Evolutionary conservation across 495 filamentous ascomycete genomes (phyloP), one percentile per base, ranked within the genome.

Genomic region (Penicillium alfredii): DNA sequence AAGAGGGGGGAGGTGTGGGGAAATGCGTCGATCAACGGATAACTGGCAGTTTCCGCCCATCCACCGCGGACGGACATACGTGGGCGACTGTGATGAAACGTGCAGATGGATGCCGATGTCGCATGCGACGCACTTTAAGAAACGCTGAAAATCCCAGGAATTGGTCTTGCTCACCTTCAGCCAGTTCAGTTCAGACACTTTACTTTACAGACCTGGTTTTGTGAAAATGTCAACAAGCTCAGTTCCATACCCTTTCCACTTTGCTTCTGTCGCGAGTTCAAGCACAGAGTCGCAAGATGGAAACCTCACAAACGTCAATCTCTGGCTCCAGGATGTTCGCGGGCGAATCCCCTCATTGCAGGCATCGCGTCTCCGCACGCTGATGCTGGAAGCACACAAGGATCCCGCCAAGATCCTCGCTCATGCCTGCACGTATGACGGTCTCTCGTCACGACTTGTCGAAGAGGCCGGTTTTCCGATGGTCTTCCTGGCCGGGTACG

Each of bases 391-490:
- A 19, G 56, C 60, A 3, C 47, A 58, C 38, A 40, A 43, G 9
- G 57, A 67, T 18, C 55, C 58, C 2, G 40, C 32, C 8, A 66
- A 61, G 30, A 67, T 68, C 23, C 33, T 66, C 11, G 61, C 61
- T 1, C 53, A 57, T 30, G 46, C 52, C 9, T 63, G 62, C 41
- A 57, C 49, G 31, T 65, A 68, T 33, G 64, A 70, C 35, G 61
- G 60, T 0, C 49, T 70, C 0, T 62, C 53, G 6, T 63, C 64
- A 8, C 58, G 62, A 2, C 53, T 70, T 3, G 49, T 62, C 18
- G 60, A 66, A 20, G 57, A 68, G 38, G 57, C 62, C 3, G 66
- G 66, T 0, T 69, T 66, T 23, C 62, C 61, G 0, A 55, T 64
- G 33, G 24, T 65, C 7, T 68, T 66, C 37, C 40, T 65, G 0